Base-by-base conservation (phyloP, 139 green algal species). In the Axilococcus clingmanii region DNA sequence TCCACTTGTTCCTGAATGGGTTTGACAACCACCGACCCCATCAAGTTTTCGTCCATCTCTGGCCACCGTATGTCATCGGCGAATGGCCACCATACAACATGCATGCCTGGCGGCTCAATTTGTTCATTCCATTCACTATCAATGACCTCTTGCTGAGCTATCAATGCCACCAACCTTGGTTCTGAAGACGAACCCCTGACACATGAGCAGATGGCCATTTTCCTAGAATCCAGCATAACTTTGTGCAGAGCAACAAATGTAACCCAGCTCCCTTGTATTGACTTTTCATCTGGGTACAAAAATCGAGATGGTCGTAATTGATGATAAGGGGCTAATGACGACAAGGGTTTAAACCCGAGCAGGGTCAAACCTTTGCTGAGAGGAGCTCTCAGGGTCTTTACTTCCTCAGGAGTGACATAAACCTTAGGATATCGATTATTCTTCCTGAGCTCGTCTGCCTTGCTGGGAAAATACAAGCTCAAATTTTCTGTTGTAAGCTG, bases 201-300 rank as follows among this genome's bases (percentile, higher is more conserved):
- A 9, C 14, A 53, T 31, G 23, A 28, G 19, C 52, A 60, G 16
- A 60, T 17, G 23, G 48, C 37, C 15, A 62, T 53, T 1, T n/a
- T n/a, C 15, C 31, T 35, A 9, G 8, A 9, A 12, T 60, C 52
- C 15, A 60, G 27, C 56, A 68, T 41, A 11, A 52, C 55, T 17
- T 33, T 22, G 43, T 80, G 75, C 23, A 88, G 47, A 11, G 76
- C 65, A 15, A 81, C 75, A 66, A 85, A 88, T 35, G 67, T 44
- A 0, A 27, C 31, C 2, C 52, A 71, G 64, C 60, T 76, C 46
- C 77, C 77, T 0, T 55, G 16, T 34, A 56, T 40, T 14, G 41
- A 30, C 24, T 46, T 24, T 45, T 90, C 80, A 33, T 86, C 71
- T 16, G 80, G 80, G 47, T 76, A 88, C n/a, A 89, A 22, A 42